Evolutionary conservation across 1,284 basidiomycete genomes (phyloP).

Genomic region (Farysia itapuensis): DNA sequence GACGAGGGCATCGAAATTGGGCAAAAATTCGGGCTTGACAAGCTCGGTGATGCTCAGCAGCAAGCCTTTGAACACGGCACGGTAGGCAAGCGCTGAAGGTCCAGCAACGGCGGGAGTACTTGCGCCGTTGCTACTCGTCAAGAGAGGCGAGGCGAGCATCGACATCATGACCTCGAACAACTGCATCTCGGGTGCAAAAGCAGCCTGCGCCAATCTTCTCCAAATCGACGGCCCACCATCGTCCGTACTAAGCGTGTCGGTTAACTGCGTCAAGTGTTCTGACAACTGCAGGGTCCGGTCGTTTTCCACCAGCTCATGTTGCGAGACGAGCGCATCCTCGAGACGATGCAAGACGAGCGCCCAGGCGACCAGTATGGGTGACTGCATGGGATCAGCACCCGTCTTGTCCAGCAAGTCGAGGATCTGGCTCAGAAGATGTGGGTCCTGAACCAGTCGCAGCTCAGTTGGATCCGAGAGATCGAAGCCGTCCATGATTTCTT

Average conservation of each 20-base stretch:
- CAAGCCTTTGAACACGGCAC: conserved; percentile 76
- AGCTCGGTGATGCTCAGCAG: conserved; percentile 71
- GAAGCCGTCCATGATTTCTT: conserved; percentile 67
- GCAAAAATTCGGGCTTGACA: conserved; percentile 67
- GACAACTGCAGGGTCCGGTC: conserved; percentile 33
- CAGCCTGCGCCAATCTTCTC: conserved; percentile 58
- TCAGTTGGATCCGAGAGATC: conserved; percentile 10
- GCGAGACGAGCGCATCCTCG: conserved; percentile 45
- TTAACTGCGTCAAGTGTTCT: conserved; percentile 4
- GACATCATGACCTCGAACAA: conserved; percentile 53
- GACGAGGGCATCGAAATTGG: conserved; percentile 68
- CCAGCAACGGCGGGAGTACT: conserved; percentile 66
- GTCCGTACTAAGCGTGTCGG: conserved; percentile 28
- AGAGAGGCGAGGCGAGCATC: conserved; percentile 52
- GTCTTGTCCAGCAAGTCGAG: conserved; percentile 67
- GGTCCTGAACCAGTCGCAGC: conserved; percentile 13
- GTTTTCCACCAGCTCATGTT: conserved; percentile 28
- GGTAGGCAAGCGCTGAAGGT: conserved; percentile 77
- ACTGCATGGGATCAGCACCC: conserved; percentile 67
- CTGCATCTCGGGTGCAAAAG: conserved; percentile 52
- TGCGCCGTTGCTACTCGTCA: conserved; percentile 41
- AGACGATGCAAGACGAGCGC: conserved; percentile 68
- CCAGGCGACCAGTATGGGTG: conserved; percentile 75
- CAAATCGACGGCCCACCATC: conserved; percentile 56
- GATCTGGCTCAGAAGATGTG: conserved; percentile 18